A percentile compares a stretch with the other conserved stretches of the same genome.
These are phyloP conservation scores for Citrus inodora DNA, from an alignment of 345 rosid species.

Conservation along the genomic window DNA sequence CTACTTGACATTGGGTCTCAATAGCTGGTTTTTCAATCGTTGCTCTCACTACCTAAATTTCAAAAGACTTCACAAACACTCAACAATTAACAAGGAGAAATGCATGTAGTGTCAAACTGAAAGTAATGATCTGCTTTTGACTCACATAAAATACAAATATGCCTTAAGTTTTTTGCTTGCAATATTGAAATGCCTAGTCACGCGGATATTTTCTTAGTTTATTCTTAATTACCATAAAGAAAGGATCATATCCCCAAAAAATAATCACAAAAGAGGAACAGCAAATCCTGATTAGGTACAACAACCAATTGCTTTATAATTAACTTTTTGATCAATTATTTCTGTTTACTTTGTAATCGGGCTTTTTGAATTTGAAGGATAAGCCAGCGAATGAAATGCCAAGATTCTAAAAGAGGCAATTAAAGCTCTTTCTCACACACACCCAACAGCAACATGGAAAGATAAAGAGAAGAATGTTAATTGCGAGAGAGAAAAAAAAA, in stretches of 20 bases:
- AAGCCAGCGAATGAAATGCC: background rate
- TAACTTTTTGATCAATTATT: background rate
- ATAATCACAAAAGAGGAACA: background rate
- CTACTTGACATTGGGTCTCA: background rate
- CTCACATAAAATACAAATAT: background rate
- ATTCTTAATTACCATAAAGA: background rate
- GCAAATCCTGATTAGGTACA: slow-evolving; percentile 12
- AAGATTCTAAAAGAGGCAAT: slow-evolving; percentile 1
- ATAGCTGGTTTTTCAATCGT: background rate
- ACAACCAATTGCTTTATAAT: slow-evolving; percentile 1
- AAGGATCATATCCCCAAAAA: background rate
- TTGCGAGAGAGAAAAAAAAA: background rate
- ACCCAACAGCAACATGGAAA: background rate
- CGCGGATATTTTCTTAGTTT: background rate
- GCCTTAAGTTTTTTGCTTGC: background rate
- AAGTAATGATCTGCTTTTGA: background rate
- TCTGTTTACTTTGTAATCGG: background rate
- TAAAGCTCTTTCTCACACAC: background rate
- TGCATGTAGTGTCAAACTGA: too few species aligned
- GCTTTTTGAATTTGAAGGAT: background rate
- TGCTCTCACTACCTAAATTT: background rate
- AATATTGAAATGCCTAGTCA: background rate
- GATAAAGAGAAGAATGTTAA: background rate
- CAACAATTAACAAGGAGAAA: background rate
- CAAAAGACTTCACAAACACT: background rate